Evolutionary conservation across 805 yeast genomes (phyloP).

Genomic region (Teunomyces panamensis): DNA sequence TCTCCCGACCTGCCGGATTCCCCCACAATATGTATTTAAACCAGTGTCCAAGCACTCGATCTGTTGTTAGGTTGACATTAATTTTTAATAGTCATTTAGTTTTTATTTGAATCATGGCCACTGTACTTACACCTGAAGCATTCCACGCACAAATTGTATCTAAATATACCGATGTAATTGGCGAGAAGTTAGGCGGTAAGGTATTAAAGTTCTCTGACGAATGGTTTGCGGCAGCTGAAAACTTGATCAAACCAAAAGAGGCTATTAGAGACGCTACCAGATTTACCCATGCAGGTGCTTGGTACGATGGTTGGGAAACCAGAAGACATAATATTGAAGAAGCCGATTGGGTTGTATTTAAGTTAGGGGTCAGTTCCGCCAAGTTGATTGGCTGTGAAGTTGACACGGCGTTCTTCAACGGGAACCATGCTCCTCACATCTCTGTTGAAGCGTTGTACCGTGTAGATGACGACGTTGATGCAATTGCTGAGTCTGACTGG

Average conservation of each 20-base stretch:
- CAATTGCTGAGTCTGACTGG: constrained; percentile 52
- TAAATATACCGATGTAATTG: constrained; percentile 73
- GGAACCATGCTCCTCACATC: constrained; percentile 91
- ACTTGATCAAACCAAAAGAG: constrained; percentile 74
- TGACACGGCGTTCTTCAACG: constrained; percentile 92
- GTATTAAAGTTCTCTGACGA: constrained; percentile 75
- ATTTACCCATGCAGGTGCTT: constrained; percentile 84
- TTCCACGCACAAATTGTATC: constrained; percentile 48
- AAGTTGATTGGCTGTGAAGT: constrained; percentile 78
- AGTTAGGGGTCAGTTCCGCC: constrained; percentile 83
- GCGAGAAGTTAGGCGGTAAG: constrained; percentile 78
- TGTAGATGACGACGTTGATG: constrained; percentile 31
- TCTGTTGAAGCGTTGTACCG: constrained; percentile 70
- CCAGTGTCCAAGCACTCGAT: neutral
- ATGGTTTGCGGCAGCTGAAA: constrained; percentile 93
- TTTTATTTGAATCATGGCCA: constrained; percentile 11
- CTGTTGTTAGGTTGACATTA: neutral
- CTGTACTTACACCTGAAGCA: constrained; percentile 23
- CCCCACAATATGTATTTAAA: neutral
- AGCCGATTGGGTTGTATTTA: constrained; percentile 84
- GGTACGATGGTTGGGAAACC: constrained; percentile 99
- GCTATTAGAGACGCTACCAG: constrained; percentile 81
- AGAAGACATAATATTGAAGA: constrained; percentile 84
- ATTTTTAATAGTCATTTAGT: neutral
- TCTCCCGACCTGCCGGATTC: neutral